Conservation (phyloP, 768 basidiomycete species). For the Pleurotus tuoliensis region DNA sequence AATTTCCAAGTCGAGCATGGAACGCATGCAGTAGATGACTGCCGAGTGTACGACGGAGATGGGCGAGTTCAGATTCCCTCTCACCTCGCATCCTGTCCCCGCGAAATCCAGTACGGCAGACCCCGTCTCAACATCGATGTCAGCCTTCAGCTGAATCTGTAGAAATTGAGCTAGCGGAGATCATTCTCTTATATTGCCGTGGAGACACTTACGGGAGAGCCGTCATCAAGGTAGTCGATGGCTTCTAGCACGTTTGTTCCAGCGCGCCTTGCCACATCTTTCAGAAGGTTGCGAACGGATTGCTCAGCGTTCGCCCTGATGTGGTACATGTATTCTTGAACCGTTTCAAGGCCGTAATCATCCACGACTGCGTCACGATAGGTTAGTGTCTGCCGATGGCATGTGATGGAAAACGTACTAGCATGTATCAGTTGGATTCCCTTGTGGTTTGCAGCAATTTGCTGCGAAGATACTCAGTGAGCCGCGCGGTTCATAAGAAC, state of each 20-base stretch:
- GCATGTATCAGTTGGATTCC: slow-evolving; percentile 83
- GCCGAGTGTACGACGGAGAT: slow-evolving; percentile 85
- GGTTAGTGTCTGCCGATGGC: slow-evolving; percentile 8
- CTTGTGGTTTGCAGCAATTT: slow-evolving; percentile 94
- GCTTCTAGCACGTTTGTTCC: slow-evolving; percentile 65
- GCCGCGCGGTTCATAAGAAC: background rate
- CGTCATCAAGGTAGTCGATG: slow-evolving; percentile 84
- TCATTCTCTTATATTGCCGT: background rate
- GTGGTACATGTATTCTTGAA: slow-evolving; percentile 92
- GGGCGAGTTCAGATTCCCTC: slow-evolving; percentile 82
- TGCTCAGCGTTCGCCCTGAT: slow-evolving; percentile 86
- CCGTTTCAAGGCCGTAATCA: slow-evolving; percentile 81
- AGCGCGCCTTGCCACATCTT: slow-evolving; percentile 64
- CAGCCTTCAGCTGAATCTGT: slow-evolving; percentile 71
- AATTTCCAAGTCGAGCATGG: slow-evolving; percentile 83
- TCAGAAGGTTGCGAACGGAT: slow-evolving; percentile 80
- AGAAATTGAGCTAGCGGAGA: background rate
- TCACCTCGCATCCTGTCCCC: slow-evolving; percentile 80
- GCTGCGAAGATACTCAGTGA: slow-evolving; percentile 37
- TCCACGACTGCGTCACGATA: slow-evolving; percentile 55
- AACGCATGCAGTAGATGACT: slow-evolving; percentile 84
- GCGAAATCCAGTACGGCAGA: slow-evolving; percentile 83
- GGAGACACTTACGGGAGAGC: slow-evolving; percentile 61
- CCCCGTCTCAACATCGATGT: slow-evolving; percentile 70
- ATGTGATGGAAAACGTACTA: slow-evolving; percentile 37